These are phyloP conservation scores for Oxytropis ochrocephala DNA, from an alignment of 306 rosid species.

Conservation along the genomic window DNA sequence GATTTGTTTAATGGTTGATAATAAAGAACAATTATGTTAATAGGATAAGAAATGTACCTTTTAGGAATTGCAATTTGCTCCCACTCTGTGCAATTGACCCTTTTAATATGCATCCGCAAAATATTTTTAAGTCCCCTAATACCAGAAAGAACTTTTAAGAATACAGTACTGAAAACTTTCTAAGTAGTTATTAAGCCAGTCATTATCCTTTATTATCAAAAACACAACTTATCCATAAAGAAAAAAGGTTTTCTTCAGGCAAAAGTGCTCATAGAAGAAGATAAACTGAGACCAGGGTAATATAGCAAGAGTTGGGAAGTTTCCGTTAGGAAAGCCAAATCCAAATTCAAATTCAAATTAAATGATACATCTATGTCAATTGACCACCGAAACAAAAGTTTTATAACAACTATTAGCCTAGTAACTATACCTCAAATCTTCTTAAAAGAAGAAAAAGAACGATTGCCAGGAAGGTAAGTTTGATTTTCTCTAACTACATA, in stretches of 20 bases:
- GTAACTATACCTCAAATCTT: background rate
- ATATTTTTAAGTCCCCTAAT: constrained; percentile 87
- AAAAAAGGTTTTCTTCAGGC: background rate
- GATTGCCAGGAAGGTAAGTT: background rate
- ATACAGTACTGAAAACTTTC: background rate
- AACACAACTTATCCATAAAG: background rate
- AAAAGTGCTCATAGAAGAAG: background rate
- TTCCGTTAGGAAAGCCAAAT: background rate
- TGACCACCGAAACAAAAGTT: background rate
- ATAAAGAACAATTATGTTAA: constrained; percentile 6
- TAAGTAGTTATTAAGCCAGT: background rate
- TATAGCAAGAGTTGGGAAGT: no score
- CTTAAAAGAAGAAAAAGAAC: background rate
- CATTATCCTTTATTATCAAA: background rate
- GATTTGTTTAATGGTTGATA: background rate
- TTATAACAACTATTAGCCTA: background rate
- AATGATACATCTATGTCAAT: background rate
- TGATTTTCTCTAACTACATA: background rate
- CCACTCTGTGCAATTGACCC: constrained; percentile 79
- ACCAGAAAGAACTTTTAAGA: constrained; percentile 24
- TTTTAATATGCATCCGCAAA: constrained; percentile 80
- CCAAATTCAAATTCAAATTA: constrained; percentile 2
- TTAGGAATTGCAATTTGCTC: constrained; percentile 72
- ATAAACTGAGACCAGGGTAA: background rate
- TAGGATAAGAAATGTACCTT: constrained; percentile 40